phyloP scores from a whole-genome alignment of 2,329 filamentous ascomycete genomes.

The Colletotrichum aenigma region DNA sequence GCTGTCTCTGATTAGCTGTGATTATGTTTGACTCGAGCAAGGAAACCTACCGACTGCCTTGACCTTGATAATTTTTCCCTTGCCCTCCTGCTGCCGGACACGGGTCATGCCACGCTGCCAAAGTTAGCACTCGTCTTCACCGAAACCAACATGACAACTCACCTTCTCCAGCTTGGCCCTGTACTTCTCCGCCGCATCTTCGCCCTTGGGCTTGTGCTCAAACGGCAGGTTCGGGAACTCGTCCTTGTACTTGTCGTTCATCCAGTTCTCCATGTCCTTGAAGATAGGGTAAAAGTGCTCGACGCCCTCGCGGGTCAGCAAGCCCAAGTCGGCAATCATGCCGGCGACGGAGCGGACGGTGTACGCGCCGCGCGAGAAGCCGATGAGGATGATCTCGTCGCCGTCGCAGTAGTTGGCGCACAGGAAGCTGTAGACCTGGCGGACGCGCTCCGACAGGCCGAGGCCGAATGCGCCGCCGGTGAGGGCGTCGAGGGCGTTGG shows the following conservation, averaged over 20 bases:
- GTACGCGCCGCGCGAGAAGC: conserved; percentile 64
- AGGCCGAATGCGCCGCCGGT: conserved; percentile 60
- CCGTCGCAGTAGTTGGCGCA: conserved; percentile 65
- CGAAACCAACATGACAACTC: not conserved
- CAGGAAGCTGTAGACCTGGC: conserved; percentile 66
- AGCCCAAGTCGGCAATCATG: conserved; percentile 54
- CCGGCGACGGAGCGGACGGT: conserved; percentile 61
- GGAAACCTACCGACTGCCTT: conserved; percentile 42
- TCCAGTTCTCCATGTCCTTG: conserved; percentile 61
- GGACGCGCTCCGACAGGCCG: conserved; percentile 59
- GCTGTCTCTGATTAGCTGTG: conserved; percentile 23
- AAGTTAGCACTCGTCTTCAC: not conserved
- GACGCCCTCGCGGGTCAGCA: conserved; percentile 57
- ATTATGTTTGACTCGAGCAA: conserved; percentile 18
- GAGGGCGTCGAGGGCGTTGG: conserved; percentile 51
- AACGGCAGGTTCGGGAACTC: conserved; percentile 53
- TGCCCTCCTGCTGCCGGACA: conserved; percentile 38
- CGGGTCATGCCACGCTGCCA: conserved; percentile 37
- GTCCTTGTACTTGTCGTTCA: conserved; percentile 47
- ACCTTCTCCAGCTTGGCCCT: conserved; percentile 48
- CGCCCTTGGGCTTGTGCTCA: conserved; percentile 51
- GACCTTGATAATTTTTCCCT: conserved; percentile 49
- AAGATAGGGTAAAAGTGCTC: conserved; percentile 61
- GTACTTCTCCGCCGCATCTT: conserved; percentile 45
- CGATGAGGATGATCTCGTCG: conserved; percentile 61